Evolutionary conservation across 352 stramenopile genomes (phyloP).

Genomic region (Globisporangium middletonii): DNA sequence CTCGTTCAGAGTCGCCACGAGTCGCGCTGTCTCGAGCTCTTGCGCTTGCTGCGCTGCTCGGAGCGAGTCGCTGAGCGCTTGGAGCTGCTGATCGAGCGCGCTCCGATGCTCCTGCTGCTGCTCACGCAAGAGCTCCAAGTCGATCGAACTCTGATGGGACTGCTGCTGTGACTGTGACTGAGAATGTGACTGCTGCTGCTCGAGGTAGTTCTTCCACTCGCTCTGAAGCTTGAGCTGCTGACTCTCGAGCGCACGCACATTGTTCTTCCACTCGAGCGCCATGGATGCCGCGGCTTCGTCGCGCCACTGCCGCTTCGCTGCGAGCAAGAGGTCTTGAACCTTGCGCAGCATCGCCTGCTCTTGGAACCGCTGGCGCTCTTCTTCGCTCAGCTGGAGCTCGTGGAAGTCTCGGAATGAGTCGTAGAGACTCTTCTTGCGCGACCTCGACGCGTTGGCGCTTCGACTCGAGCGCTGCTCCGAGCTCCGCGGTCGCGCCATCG

Average conservation of each 20-base stretch:
- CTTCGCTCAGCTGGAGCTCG: slow-evolving; percentile 30
- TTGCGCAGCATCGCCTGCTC: slow-evolving; percentile 36
- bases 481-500: too few species aligned
- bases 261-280: slow-evolving; percentile 6
- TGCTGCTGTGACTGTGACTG: too few species aligned
- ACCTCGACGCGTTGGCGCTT: not conserved
- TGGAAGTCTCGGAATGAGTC: slow-evolving; percentile 45
- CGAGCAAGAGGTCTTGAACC: slow-evolving; percentile 34
- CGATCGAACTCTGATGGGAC: not conserved
- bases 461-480: not conserved
- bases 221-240: slow-evolving; percentile 12
- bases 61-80: slow-evolving; percentile 15
- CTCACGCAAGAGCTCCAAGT: slow-evolving; percentile 3
- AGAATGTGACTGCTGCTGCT: slow-evolving; percentile 13
- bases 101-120: slow-evolving; percentile 25
- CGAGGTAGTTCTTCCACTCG: slow-evolving; percentile 13
- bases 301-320: slow-evolving; percentile 16
- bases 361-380: slow-evolving; percentile 17
- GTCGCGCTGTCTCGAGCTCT: slow-evolving; percentile 18
- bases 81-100: slow-evolving; percentile 19
- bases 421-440: slow-evolving; percentile 32
- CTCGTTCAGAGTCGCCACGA: slow-evolving; percentile 13
- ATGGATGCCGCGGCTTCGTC: not conserved
- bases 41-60: slow-evolving; percentile 21
- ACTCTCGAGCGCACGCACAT: slow-evolving; percentile 7